Evolutionary conservation across 345 rosid species (phyloP), one percentile per base, ranked within the genome.

Genomic region (Brassica cretica): DNA sequence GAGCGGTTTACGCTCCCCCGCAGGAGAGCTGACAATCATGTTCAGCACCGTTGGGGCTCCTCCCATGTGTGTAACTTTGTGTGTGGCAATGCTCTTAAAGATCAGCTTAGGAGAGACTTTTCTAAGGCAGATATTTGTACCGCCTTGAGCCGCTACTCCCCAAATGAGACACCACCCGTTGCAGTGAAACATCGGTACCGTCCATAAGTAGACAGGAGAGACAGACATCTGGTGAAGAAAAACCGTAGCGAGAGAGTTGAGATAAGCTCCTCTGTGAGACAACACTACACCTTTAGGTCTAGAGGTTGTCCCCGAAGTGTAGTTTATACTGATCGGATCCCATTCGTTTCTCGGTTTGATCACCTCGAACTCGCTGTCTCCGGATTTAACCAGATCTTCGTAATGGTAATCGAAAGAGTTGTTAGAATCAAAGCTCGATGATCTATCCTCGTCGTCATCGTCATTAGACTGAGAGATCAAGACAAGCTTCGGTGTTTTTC

Each of bases 141-240:
- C 98, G 3, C 98, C 98, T 46, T 83, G 92, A 0, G 97, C 97
- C 0, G 97, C 93, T 39, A 94, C 76, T 7, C 96, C 98, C 98
- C 98, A 94, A 8, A 75, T 33, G 2, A 94, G 90, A 58, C 94
- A 90, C 97, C 98, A 92, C 0, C 97, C 97, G 5, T 92, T 94
- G 75, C 96, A 90, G 53, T 92, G 98, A 82, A 94, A 94, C 95
- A 94, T 90, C 0, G 98, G 98, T 9, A 94, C 94, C 0, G 94
- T 89, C 97, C 98, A 94, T 5, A 94, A 68, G 64, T 90, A 94
- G 1, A 88, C 87, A 0, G 93, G 92, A 85, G 76, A 72, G 2
- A 92, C 86, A 78, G 82, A 70, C 85, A 91, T 86, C 12, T 77
- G 87, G 18, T 85, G 89, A 70, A 90, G 88, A 27, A 87, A 79